These are phyloP conservation scores for Lachancea sp. DNA, from an alignment of 805 yeast species.

Conservation along the genomic window DNA sequence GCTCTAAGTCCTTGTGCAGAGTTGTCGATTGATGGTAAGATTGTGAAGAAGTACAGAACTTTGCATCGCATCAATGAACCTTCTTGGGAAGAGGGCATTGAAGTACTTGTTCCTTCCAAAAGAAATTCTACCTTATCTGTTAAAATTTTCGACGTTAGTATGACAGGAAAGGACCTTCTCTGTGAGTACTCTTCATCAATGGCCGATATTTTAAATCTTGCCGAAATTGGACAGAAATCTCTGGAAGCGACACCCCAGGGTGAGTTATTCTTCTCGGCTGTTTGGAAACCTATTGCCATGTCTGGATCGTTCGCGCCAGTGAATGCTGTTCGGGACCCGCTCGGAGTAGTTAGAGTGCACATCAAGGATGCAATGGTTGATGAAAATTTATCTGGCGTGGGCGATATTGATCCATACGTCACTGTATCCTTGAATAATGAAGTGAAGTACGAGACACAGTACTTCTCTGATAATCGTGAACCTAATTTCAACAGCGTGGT, in stretches of 20 bases:
- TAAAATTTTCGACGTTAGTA: slow-evolving; percentile 54
- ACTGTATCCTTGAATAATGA: slow-evolving; percentile 53
- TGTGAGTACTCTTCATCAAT: slow-evolving; percentile 45
- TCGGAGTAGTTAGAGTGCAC: slow-evolving; percentile 61
- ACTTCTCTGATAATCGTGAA: slow-evolving; percentile 45
- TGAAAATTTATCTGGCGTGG: slow-evolving; percentile 55
- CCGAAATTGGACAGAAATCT: slow-evolving; percentile 42
- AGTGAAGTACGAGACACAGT: slow-evolving; percentile 47
- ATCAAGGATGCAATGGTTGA: slow-evolving; percentile 48
- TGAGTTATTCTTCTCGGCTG: slow-evolving; percentile 46
- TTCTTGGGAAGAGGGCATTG: slow-evolving; percentile 58
- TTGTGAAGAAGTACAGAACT: slow-evolving; percentile 52
- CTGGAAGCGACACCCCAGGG: slow-evolving; percentile 50
- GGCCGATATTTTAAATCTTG: slow-evolving; percentile 41
- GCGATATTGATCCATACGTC: slow-evolving; percentile 72
- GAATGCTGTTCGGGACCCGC: slow-evolving; percentile 41
- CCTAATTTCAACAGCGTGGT: slow-evolving; percentile 56
- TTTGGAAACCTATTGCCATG: slow-evolving; percentile 66
- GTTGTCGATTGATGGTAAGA: slow-evolving; percentile 49
- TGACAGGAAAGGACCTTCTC: slow-evolving; percentile 40
- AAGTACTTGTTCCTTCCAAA: slow-evolving; percentile 56
- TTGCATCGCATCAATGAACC: slow-evolving; percentile 68
- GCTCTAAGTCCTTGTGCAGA: slow-evolving; percentile 59
- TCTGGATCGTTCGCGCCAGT: slow-evolving; percentile 43
- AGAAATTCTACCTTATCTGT: slow-evolving; percentile 48